Evolutionary conservation across 192 early-diverging fungal genomes (phyloP), one percentile per base, ranked within the genome.

Genomic region (Geranomyces variabilis): DNA sequence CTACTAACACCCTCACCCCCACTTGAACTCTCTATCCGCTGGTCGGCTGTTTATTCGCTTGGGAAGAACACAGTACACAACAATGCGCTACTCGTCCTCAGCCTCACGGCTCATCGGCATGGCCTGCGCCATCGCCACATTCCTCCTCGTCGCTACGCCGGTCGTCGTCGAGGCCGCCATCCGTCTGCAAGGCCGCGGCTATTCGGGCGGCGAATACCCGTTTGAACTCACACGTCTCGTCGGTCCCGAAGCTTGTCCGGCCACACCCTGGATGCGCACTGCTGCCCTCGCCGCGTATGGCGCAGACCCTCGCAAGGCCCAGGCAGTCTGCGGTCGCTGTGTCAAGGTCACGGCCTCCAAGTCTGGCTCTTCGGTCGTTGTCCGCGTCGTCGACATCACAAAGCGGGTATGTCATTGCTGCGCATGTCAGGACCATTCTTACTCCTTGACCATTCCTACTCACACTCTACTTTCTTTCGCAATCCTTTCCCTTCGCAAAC

Each of bases 181-280:
- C 64, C 68, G 57, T 26, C 29, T 70, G 1, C 31, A 58, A 7
- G 68, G 68, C 22, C 68, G 68, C 19, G 68, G 68, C n/a, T 36
- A 36, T 28, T 60, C 68, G 9, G 68, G 68, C 34, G 68, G 68
- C 36, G 68, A 70, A 6, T 70, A 70, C 58, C 68, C 68, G 6
- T 70, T 70, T 24, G 28, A 29, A 31, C 43, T 70, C 41, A 70
- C 68, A 9, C 68, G 68, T 0, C 68, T 70, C 43, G 55, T 70
- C 43, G 68, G 68, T 21, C 68, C 68, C 68, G 68, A 70, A n/a
- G 55, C 68, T 8, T 70, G 68, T 46, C 68, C 68, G 10, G 45
- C 28, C 41, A 15, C 31, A 10, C 7, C 1, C 1, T 70, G 68
- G 68, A 58, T 29, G 30, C 55, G 58, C 10, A 58, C 30, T 17